Conservation (phyloP, 148 eudicot genomes). For the Vaccinium myrtillus region DNA sequence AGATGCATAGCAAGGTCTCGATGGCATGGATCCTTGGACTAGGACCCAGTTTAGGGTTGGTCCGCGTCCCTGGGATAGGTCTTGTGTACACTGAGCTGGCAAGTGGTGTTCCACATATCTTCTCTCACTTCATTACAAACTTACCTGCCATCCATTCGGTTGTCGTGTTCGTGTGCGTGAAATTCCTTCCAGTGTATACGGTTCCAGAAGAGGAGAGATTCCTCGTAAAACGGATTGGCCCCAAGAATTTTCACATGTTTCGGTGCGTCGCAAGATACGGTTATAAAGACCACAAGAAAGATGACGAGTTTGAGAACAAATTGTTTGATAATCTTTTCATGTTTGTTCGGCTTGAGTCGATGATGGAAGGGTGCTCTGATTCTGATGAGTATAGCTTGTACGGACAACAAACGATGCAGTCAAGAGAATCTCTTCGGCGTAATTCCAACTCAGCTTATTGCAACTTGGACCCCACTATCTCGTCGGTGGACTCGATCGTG, state of each 20-base stretch:
- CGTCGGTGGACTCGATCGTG: conserved; percentile 72
- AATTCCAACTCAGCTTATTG: conserved; percentile 19
- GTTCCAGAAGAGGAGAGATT: conserved; percentile 95
- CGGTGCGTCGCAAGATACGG: conserved; percentile 96
- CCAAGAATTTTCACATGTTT: conserved; percentile 95
- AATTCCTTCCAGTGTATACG: conserved; percentile 90
- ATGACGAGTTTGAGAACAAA: conserved; percentile 86
- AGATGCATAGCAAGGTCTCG: conserved; percentile 94
- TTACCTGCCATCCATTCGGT: conserved; percentile 95
- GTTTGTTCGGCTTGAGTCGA: conserved; percentile 82
- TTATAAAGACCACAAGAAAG: conserved; percentile 93
- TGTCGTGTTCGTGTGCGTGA: conserved; percentile 84
- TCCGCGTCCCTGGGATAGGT: conserved; percentile 93
- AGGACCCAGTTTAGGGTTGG: conserved; percentile 92
- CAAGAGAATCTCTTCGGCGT: conserved; percentile 39
- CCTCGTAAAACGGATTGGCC: conserved; percentile 91
- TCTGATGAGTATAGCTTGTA: conserved; percentile 84
- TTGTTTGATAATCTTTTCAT: conserved; percentile 69
- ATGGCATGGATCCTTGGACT: conserved; percentile 96
- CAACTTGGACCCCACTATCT: conserved; percentile 35
- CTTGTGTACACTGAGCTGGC: conserved; percentile 97
- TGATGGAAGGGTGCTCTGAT: conserved; percentile 98
- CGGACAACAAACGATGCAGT: conserved; percentile 65
- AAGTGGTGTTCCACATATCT: conserved; percentile 90
- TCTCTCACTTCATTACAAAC: conserved; percentile 94